Percentiles rank a stretch among this genome's conserved stretches.
Evolutionary conservation across 1,139 yeast species (phyloP).

Genomic region (Spathaspora sp.): DNA sequence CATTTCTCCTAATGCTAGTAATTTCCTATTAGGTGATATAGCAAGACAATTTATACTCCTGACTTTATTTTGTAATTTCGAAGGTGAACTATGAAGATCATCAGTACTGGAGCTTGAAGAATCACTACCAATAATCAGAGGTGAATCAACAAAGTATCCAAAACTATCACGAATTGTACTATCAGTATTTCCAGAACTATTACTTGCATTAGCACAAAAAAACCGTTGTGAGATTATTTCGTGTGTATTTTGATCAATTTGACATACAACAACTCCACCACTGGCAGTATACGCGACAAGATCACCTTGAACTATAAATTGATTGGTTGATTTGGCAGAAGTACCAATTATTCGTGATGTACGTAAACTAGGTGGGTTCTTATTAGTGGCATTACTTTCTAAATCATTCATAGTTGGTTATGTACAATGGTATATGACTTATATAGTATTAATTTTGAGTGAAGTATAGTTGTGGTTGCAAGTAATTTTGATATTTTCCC

Average conservation of each 20-base stretch:
- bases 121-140: constrained; percentile 11
- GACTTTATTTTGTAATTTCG: constrained; percentile 44
- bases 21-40: constrained; percentile 49
- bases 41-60: constrained; percentile 57
- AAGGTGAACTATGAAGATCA: constrained; percentile 21
- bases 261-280: constrained; percentile 62
- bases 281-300: constrained; percentile 62
- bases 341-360: constrained; percentile 24
- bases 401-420: neutral
- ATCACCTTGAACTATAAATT: constrained; percentile 41
- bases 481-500: neutral
- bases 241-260: constrained; percentile 19
- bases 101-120: neutral
- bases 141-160: constrained; percentile 31
- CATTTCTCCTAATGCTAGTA: constrained; percentile 65
- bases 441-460: no score
- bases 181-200: neutral
- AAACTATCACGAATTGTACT: constrained; percentile 26
- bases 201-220: constrained; percentile 51
- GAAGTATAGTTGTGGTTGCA: neutral
- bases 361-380: neutral
- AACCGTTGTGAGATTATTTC: constrained; percentile 38
- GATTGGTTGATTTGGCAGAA: constrained; percentile 28
- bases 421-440: neutral
- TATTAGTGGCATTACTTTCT: neutral